phyloP scores from a whole-genome alignment of 2,329 filamentous ascomycete species.

The Fusarium decemcellulare region DNA sequence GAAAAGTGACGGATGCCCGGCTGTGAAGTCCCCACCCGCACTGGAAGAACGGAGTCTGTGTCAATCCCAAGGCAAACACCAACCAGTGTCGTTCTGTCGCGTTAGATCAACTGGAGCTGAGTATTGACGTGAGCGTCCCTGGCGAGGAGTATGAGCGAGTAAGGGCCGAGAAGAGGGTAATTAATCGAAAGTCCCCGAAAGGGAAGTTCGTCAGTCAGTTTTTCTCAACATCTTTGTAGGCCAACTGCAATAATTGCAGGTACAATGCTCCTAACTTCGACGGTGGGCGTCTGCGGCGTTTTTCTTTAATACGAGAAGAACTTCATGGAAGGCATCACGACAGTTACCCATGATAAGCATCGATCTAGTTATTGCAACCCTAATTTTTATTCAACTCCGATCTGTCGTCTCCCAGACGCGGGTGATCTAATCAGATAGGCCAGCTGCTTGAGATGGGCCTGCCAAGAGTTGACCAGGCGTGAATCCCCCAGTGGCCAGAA shows the following conservation, averaged over 20 bases:
- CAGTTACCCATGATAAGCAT: constrained; percentile 13
- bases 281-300: too few species aligned
- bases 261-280: too few species aligned
- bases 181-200: constrained; percentile 5
- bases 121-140: constrained; percentile 5
- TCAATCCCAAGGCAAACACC: constrained; percentile 31
- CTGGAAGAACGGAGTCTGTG: constrained; percentile 31
- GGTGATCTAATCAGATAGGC: constrained; percentile 32
- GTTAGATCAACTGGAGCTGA: constrained; percentile 23
- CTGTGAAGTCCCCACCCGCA: constrained; percentile 24
- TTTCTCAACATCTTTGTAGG: neutral
- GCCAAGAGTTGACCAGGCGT: constrained; percentile 16
- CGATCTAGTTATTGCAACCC: too few species aligned
- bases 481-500: neutral
- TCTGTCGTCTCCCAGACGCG: constrained; percentile 8
- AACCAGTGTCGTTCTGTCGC: constrained; percentile 10
- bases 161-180: constrained; percentile 28
- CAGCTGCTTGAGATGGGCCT: constrained; percentile 11
- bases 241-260: too few species aligned
- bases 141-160: constrained; percentile 27
- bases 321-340: constrained; percentile 3
- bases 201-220: constrained; percentile 17
- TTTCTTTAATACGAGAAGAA: too few species aligned
- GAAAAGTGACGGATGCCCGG: constrained; percentile 14
- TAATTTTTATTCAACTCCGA: neutral